phyloP scores from a whole-genome alignment of 345 rosid genomes.

The Eucalyptus globulus region DNA sequence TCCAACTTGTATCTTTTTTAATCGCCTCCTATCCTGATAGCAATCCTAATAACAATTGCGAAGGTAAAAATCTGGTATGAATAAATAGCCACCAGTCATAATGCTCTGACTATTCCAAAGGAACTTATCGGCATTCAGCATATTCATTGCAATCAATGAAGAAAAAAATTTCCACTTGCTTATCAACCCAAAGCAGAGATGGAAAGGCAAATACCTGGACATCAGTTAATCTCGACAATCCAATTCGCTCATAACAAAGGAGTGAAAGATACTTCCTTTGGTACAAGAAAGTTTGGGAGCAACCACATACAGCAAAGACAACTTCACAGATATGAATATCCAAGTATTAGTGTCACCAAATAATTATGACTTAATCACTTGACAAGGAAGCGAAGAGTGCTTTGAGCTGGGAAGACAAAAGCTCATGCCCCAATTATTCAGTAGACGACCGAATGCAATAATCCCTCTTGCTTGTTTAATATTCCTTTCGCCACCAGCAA shows the following conservation, averaged over 20 bases:
- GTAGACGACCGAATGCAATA: fast-evolving
- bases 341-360: too few species aligned
- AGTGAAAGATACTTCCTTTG: neutral
- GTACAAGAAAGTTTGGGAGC: too few species aligned
- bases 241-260: neutral
- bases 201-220: neutral
- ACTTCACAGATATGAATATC: too few species aligned
- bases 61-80: too few species aligned
- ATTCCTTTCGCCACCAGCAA: too few species aligned
- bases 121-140: neutral
- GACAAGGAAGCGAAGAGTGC: too few species aligned
- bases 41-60: neutral
- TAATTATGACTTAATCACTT: too few species aligned
- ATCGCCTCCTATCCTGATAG: neutral
- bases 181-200: neutral
- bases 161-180: neutral
- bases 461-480: too few species aligned
- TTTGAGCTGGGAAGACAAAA: too few species aligned
- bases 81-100: neutral
- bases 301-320: too few species aligned
- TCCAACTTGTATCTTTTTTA: too few species aligned
- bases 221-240: neutral
- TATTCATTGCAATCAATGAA: neutral
- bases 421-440: too few species aligned
- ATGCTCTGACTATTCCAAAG: neutral